Conservation (phyloP, 78 protist genomes). For the Planoprotostelium fungivorum region DNA sequence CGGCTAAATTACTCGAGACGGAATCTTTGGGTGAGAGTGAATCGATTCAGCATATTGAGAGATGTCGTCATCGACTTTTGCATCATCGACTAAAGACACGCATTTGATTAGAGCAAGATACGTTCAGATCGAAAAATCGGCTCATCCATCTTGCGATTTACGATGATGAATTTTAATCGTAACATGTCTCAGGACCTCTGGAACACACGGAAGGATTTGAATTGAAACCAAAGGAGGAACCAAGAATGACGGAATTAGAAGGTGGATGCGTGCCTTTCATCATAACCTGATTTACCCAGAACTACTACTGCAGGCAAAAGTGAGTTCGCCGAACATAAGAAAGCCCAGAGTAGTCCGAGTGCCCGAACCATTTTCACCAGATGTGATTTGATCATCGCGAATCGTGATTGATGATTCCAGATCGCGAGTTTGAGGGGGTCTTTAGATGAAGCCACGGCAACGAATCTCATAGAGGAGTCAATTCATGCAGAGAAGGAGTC, state of each 20-base stretch:
- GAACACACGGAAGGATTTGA: too few relatives aligned
- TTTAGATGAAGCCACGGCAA: too few relatives aligned
- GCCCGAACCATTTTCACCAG: neutral
- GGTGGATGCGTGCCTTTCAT: neutral
- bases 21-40: neutral
- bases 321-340: neutral
- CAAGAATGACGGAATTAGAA: neutral
- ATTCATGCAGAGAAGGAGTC: neutral
- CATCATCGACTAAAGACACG: too few relatives aligned
- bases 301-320: neutral
- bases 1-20: neutral
- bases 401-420: neutral
- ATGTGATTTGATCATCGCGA: neutral
- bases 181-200: neutral
- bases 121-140: too few relatives aligned
- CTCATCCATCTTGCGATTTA: neutral
- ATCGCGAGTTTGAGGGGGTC: neutral
- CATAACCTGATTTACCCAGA: neutral
- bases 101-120: too few relatives aligned
- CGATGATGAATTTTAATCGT: neutral
- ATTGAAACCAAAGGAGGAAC: neutral
- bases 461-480: neutral
- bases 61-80: neutral
- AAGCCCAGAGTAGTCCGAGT: neutral
- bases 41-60: too few relatives aligned